A percentile compares a stretch with the other conserved stretches of the same genome.
Conservation (phyloP, 2,329 filamentous ascomycete species). For the Fusarium sp. region DNA sequence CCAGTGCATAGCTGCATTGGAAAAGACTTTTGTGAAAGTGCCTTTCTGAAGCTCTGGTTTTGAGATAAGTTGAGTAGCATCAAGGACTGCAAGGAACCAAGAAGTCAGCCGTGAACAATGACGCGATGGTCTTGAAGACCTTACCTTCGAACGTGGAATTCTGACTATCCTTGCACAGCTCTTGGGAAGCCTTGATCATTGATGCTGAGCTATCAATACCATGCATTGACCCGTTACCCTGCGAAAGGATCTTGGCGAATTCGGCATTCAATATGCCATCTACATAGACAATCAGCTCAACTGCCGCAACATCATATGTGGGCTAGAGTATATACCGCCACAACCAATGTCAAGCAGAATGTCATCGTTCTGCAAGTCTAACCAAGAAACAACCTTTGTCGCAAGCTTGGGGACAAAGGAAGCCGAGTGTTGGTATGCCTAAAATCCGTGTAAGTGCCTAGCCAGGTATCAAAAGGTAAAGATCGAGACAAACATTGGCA, state of each 20-base stretch:
- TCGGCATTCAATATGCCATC: constrained; percentile 69
- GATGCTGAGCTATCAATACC: constrained; percentile 68
- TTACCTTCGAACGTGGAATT: constrained; percentile 60
- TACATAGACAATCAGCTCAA: constrained; percentile 42
- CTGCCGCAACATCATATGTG: background rate
- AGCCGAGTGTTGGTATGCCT: constrained; percentile 71
- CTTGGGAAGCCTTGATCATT: constrained; percentile 67
- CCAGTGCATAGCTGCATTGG: constrained; percentile 76
- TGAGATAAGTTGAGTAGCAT: constrained; percentile 56
- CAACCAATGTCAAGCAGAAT: constrained; percentile 72
- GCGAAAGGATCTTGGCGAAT: constrained; percentile 59
- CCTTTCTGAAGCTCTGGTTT: constrained; percentile 51
- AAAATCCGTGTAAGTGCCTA: constrained; percentile 32
- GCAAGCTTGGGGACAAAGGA: constrained; percentile 73
- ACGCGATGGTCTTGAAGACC: background rate
- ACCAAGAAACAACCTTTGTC: constrained; percentile 66
- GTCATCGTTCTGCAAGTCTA: constrained; percentile 68
- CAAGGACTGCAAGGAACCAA: constrained; percentile 52
- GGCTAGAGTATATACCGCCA: constrained; percentile 59
- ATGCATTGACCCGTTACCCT: constrained; percentile 61
- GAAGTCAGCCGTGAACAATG: background rate
- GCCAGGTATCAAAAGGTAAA: background rate
- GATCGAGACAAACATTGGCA: constrained; percentile 37
- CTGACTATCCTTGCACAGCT: constrained; percentile 52
- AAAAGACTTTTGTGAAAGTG: constrained; percentile 68